phyloP scores from a whole-genome alignment of 2,329 filamentous ascomycete genomes.

The Hypomyces perniciosus region DNA sequence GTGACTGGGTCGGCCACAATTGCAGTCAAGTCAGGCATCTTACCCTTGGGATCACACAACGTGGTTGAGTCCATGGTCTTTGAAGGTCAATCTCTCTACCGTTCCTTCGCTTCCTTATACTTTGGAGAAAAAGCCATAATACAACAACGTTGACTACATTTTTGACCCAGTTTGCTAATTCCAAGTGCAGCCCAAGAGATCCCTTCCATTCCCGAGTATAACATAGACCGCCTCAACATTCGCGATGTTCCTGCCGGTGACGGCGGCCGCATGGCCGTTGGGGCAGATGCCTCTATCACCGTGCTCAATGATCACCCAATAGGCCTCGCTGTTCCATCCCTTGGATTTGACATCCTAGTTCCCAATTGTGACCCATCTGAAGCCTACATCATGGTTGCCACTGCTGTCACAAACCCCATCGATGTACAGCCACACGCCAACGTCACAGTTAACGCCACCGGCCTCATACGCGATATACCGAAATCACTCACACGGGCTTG shows the following conservation, averaged over 20 bases:
- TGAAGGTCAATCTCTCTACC: conserved; percentile 73
- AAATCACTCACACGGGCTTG: conserved; percentile 66
- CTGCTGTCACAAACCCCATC: conserved; percentile 63
- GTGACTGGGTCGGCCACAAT: conserved; percentile 70
- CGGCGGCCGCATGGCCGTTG: conserved; percentile 58
- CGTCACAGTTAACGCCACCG: conserved; percentile 64
- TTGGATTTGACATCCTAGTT: conserved; percentile 80
- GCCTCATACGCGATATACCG: conserved; percentile 67
- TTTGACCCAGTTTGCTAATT: conserved; percentile 24
- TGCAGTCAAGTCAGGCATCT: conserved; percentile 68
- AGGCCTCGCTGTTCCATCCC: conserved; percentile 66
- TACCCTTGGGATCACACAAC: conserved; percentile 70
- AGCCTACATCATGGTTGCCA: conserved; percentile 70
- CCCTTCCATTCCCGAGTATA: conserved; percentile 72
- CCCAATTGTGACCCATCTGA: conserved; percentile 70
- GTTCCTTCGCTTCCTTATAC: conserved; percentile 54
- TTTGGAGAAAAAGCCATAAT: conserved; percentile 51
- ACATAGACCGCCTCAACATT: conserved; percentile 75
- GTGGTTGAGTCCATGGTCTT: conserved; percentile 71
- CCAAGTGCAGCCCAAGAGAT: conserved; percentile 55
- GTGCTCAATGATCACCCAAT: conserved; percentile 75
- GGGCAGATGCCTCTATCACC: conserved; percentile 68
- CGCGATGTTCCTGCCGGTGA: conserved; percentile 56
- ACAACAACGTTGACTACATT: conserved; percentile 19
- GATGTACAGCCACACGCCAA: conserved; percentile 61